Base-by-base conservation (phyloP, 805 yeast genomes). In the Yamadazyma phyllophila region DNA sequence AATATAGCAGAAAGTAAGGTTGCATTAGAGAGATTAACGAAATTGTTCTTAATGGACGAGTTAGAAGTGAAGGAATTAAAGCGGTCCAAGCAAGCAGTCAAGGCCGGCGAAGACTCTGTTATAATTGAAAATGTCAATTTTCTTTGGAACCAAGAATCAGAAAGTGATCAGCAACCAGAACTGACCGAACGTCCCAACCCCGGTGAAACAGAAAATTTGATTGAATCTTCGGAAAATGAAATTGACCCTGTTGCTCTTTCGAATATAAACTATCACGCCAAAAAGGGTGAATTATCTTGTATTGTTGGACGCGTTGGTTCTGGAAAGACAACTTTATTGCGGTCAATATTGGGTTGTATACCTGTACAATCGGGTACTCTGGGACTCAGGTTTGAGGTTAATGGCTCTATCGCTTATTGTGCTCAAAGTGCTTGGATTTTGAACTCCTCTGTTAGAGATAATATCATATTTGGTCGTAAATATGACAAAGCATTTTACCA, bases 351-450 rank as follows among this genome's bases (percentile, higher is more conserved):
- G 41, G 73, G 74, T 10, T 42, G 59, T 2, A 59, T 65, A 45
- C 39, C 53, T 20, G 50, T 52, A 13, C 53, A 45, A 7, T 40
- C 65, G 3, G 48, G 54, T 4, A 45, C 64, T 8, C 48, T 48
- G n/a, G 33, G 20, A n/a, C 48, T 47, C 7, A 40, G 59, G 2
- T 56, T 64, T 39, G 52, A 52, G 27, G 49, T 66, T 20, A 58
- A 60, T 41, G 75, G 75, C 10, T 44, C 60, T 8, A 49, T 66
- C n/a, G 72, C 73, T 2, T 70, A 66, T 50, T 67, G 73, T 50
- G 60, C 74, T 8, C 75, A 70, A 52, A 53, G 51, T 24, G 71
- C 75, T 2, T 70, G 75, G 75, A 67, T 69, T 38, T 57, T 68
- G 56, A 69, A 70, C 50, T 64, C 67, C 8, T 56, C 73, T 1